Base-by-base conservation (phyloP, 2,329 filamentous ascomycete species). In the Peltaster fructicola region DNA sequence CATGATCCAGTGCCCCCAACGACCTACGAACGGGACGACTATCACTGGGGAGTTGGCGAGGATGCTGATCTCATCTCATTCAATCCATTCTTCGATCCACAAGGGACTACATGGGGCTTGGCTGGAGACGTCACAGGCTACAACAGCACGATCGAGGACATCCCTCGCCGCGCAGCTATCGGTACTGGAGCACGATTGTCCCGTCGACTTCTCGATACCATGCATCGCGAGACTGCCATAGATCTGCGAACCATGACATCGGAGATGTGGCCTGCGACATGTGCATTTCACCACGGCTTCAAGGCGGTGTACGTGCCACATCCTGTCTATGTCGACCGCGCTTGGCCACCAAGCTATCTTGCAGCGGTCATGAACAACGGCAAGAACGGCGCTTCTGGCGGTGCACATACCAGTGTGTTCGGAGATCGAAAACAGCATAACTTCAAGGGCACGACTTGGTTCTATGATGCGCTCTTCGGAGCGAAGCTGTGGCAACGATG, bases 51-150 rank as follows among this genome's bases (percentile, higher is more conserved):
- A 30, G 69, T 79, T 2, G 75, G 70, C 22, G 75, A 81, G 47
- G 71, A 78, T 14, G 73, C 75, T 5, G 75, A 81, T 43, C 61
- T 76, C 30, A 72, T 79, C 43, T 73, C 69, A 6, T 68, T 84
- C 35, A 69, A 74, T 15, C 78, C 78, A n/a, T 75, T 84, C 33
- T 82, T 84, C 53, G 72, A 84, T 42, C 71, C 74, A 0, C 57
- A 67, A 20, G 61, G 65, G 38, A 81, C 75, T 25, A 71, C 69
- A 37, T 84, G 78, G 77, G 64, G 78, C 15, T 72, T 76, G 44
- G 60, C 60, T 24, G 59, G 69, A 36, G 69, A 78, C 35, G 59
- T 77, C 13, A 76, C 71, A 52, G 72, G 72, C 19, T 81, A 75
- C 52, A 54, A 61, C 30, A 55, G 56, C 29, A 45, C 56, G 22